These are phyloP conservation scores for Geotrichum phurueaensis DNA, from an alignment of 1,139 yeast genomes.

Conservation along the genomic window DNA sequence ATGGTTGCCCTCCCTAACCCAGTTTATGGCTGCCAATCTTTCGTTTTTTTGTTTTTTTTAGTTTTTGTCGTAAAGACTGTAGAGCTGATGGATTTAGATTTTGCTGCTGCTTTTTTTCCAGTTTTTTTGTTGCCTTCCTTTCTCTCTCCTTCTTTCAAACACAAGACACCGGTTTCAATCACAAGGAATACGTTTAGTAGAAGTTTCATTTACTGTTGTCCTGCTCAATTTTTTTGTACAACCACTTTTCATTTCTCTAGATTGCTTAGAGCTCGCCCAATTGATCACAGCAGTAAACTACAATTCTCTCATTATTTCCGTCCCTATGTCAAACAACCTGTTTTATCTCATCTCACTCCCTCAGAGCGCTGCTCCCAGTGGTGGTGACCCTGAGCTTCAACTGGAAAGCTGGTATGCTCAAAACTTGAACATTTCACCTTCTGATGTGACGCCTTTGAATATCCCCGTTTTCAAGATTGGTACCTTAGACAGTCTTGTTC, in stretches of 20 bases:
- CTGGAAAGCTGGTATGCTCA: conserved; percentile 38
- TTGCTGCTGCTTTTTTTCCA: background rate
- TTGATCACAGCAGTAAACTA: background rate
- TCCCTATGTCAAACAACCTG: conserved; percentile 1
- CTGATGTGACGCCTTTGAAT: conserved; percentile 40
- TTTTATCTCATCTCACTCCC: conserved; percentile 45
- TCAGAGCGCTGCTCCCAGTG: conserved; percentile 44
- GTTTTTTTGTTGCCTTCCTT: conserved; percentile 1
- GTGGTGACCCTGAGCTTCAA: conserved; percentile 39
- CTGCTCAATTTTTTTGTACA: background rate
- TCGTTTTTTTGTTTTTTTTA: background rate
- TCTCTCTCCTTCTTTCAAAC: background rate
- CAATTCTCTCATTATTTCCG: background rate
- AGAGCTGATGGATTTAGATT: background rate
- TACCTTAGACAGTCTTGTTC: conserved; percentile 83
- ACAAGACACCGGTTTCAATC: background rate
- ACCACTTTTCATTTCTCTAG: background rate
- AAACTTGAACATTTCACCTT: conserved; percentile 23
- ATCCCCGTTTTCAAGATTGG: conserved; percentile 94
- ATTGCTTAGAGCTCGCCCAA: background rate
- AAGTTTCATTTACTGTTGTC: background rate
- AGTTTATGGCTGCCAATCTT: background rate
- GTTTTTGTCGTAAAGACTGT: background rate
- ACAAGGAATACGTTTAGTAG: background rate
- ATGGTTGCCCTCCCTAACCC: background rate